phyloP scores from a whole-genome alignment of 2,329 filamentous ascomycete species.

The Aureobasidium sp. region DNA sequence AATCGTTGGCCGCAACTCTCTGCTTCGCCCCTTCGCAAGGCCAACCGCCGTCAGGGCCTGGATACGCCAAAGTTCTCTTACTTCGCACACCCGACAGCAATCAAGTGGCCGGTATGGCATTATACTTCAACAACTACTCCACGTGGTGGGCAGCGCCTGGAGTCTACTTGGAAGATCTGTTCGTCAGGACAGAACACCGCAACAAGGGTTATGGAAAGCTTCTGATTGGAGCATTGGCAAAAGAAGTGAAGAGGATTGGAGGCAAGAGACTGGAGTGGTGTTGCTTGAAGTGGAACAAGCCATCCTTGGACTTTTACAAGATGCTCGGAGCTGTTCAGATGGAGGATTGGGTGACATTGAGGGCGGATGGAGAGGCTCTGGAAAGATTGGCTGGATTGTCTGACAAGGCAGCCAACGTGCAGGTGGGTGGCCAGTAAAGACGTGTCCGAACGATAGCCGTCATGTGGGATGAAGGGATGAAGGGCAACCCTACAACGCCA shows the following conservation, averaged over 20 bases:
- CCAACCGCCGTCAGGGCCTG: constrained; percentile 39
- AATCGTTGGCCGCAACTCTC: constrained; percentile 65
- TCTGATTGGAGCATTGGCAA: constrained; percentile 69
- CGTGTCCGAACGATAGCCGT: no score
- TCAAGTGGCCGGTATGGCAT: constrained; percentile 64
- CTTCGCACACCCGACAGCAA: constrained; percentile 37
- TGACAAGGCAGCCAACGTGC: not conserved
- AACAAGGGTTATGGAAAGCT: constrained; percentile 72
- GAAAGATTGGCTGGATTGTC: constrained; percentile 46
- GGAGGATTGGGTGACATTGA: constrained; percentile 68
- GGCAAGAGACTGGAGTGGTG: constrained; percentile 81
- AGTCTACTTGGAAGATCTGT: constrained; percentile 93
- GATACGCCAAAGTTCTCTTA: constrained; percentile 70
- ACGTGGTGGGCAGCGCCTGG: constrained; percentile 85
- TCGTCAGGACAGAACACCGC: constrained; percentile 63
- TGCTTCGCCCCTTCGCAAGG: constrained; percentile 57
- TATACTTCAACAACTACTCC: constrained; percentile 94
- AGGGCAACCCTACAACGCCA: no score
- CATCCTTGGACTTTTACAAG: constrained; percentile 78
- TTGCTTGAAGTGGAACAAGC: constrained; percentile 89
- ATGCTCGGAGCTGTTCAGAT: constrained; percentile 55
- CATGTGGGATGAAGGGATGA: no score
- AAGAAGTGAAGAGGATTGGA: constrained; percentile 64
- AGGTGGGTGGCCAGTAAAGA: not conserved
- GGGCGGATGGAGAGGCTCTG: constrained; percentile 62